Base-by-base conservation (phyloP, 768 basidiomycete genomes). In the Suillus spraguei region DNA sequence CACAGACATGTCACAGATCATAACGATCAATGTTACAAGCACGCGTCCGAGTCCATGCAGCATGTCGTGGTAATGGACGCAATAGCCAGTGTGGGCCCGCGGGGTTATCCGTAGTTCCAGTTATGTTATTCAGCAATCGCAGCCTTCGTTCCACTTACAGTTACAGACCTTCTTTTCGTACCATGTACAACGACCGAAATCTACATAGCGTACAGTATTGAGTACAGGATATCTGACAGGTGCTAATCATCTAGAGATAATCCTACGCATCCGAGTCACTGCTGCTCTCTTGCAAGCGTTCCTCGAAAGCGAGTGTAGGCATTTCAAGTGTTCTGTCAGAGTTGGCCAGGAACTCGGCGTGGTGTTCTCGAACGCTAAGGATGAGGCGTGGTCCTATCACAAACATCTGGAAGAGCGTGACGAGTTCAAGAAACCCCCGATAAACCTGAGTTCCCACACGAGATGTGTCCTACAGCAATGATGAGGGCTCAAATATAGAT, bases 401-500 rank as follows among this genome's bases (percentile, higher is more conserved):
- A n/a, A 53, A 53, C 52, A 53, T 53, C 52, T 53, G 52, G 20
- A 53, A 5, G 33, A 53, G 52, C 20, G 17, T 53, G 20, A 33
- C 20, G 11, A 53, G 20, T 53, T 53, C 20, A n/a, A 53, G 32
- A 33, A 53, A 4, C 6, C 52, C 52, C 11, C 52, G 20, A 35
- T 53, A 53, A 7, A 13, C 7, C 32, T 53, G 52, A 11, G 32
- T 6, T 13, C 20, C 52, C 20, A 14, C 3, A 3, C 5, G 20
- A 53, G 52, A 14, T 7, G 20, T 13, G 20, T 33, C 33, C 52
- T 53, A n/a, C 20, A 35, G 20, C 3, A 5, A 36, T n/a, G 20
- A 33, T 53, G 20, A 53, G 32, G 20, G 52, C 32, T 35, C 20
- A n/a, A 13, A n/a, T 53, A 11, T 17, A 53, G 11, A n/a, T n/a